Evolutionary conservation across 1,139 yeast species (phyloP).

Genomic region (Yamadazyma dendronema): DNA sequence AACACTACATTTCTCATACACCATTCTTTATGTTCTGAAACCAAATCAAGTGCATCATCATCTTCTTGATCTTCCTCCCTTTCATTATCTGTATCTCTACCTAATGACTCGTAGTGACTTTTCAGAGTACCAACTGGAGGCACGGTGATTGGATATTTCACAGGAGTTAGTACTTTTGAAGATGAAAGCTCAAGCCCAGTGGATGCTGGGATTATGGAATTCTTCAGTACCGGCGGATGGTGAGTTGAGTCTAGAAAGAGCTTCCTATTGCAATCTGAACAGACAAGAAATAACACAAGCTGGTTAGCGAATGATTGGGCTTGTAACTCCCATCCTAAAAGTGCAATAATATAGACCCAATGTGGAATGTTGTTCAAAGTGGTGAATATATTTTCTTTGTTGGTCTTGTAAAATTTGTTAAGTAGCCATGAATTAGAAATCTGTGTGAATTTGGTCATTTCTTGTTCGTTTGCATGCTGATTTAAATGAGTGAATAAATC

Average conservation of each 20-base stretch:
- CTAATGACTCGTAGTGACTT: constrained; percentile 8
- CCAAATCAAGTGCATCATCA: constrained; percentile 22
- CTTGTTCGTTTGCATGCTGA: neutral
- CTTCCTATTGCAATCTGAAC: constrained; percentile 38
- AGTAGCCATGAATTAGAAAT: constrained; percentile 34
- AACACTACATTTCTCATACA: constrained; percentile 22
- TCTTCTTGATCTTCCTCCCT: constrained; percentile 17
- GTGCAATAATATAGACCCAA: constrained; percentile 35
- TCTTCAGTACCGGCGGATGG: constrained; percentile 9
- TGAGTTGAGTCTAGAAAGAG: constrained; percentile 24
- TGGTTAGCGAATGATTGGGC: constrained; percentile 30
- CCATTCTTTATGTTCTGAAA: constrained; percentile 37
- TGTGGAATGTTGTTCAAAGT: constrained; percentile 24
- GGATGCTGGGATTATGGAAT: constrained; percentile 7
- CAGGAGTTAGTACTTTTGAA: constrained; percentile 32
- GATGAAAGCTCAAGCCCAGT: constrained; percentile 20
- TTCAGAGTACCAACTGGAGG: constrained; percentile 2
- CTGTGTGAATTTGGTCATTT: constrained; percentile 16
- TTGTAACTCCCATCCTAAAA: constrained; percentile 38
- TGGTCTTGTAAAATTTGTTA: constrained; percentile 25
- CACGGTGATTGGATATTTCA: constrained; percentile 24
- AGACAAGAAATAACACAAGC: constrained; percentile 30
- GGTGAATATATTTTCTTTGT: constrained; percentile 33
- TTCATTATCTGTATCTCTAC: constrained; percentile 9
- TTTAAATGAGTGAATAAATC: constrained; percentile 23